These are phyloP conservation scores for Leishmania major DNA, from an alignment of 208 protist species.

Conservation along the genomic window DNA sequence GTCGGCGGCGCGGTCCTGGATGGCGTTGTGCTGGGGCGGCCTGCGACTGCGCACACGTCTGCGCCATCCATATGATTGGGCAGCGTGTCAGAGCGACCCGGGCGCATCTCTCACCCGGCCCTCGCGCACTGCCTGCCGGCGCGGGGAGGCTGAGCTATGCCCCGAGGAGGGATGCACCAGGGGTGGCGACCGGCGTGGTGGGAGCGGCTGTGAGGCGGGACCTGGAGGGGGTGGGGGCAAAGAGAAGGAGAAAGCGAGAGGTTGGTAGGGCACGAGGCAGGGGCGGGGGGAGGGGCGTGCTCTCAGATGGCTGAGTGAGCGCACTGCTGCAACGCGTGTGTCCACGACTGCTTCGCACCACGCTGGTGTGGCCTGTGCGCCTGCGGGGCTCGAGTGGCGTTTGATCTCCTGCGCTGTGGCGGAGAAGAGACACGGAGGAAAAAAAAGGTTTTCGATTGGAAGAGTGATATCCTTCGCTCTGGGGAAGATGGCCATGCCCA, in stretches of 20 bases:
- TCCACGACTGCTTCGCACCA: not conserved
- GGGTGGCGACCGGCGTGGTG: too few relatives aligned
- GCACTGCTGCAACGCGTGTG: not conserved
- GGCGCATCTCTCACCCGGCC: too few relatives aligned
- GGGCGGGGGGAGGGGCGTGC: not conserved
- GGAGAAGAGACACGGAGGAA: not conserved
- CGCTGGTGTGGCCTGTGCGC: not conserved
- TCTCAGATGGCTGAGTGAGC: not conserved
- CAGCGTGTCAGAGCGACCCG: too few relatives aligned
- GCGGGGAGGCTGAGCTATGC: too few relatives aligned
- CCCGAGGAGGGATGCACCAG: too few relatives aligned
- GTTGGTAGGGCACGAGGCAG: too few relatives aligned
- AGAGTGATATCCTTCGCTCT: not conserved
- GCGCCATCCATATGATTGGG: too few relatives aligned
- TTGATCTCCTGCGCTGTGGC: too few relatives aligned
- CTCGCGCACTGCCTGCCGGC: too few relatives aligned
- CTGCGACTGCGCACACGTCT: not conserved
- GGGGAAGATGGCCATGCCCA: not conserved
- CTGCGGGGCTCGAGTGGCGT: not conserved
- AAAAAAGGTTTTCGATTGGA: not conserved
- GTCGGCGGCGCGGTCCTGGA: not conserved
- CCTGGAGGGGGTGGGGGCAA: not conserved
- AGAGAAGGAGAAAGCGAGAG: not conserved
- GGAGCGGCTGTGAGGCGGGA: not conserved
- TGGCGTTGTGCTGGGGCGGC: too few relatives aligned